phyloP scores from a whole-genome alignment of 257 asterid genomes.

The Nyctanthes arbortristis region DNA sequence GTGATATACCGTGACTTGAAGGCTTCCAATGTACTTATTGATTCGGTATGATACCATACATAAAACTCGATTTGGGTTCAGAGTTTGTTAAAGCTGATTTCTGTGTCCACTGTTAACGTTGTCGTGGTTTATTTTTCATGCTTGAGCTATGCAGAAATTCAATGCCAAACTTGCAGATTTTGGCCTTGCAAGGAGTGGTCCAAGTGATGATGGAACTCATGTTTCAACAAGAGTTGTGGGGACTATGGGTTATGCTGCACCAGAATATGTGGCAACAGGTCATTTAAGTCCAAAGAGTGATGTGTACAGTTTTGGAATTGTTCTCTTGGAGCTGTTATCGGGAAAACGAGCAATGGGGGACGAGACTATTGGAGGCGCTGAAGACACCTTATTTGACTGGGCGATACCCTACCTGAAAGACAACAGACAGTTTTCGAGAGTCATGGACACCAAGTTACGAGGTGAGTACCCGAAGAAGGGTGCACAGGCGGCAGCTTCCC shows the following conservation, averaged over 20 bases:
- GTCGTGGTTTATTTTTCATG: neutral
- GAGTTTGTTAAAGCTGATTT: neutral
- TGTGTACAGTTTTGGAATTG: slow-evolving; percentile 57
- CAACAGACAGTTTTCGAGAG: slow-evolving; percentile 47
- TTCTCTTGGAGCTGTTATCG: slow-evolving; percentile 50
- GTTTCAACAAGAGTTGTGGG: slow-evolving; percentile 60
- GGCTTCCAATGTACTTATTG: slow-evolving; percentile 56
- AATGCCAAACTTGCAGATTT: slow-evolving; percentile 58
- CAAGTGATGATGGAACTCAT: slow-evolving; percentile 53
- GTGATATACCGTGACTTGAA: slow-evolving; percentile 59
- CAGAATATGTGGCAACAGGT: slow-evolving; percentile 60
- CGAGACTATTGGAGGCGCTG: slow-evolving; percentile 52
- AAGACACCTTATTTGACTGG: slow-evolving; percentile 57
- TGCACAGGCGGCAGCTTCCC: slow-evolving; percentile 44
- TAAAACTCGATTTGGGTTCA: too few species aligned
- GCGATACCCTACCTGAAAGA: slow-evolving; percentile 52
- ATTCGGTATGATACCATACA: slow-evolving; percentile 40
- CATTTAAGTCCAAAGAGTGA: slow-evolving; percentile 56
- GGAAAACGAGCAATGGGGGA: slow-evolving; percentile 61
- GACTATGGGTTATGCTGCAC: slow-evolving; percentile 61
- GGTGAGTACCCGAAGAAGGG: slow-evolving; percentile 59
- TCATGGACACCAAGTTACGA: slow-evolving; percentile 59
- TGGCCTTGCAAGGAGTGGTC: slow-evolving; percentile 61
- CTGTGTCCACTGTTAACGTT: neutral
- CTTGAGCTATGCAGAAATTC: slow-evolving; percentile 1